Percentiles rank a stretch among this genome's conserved stretches.
phyloP scores from a whole-genome alignment of 805 yeast genomes.

The Wickerhamiella vanderwaltii region DNA sequence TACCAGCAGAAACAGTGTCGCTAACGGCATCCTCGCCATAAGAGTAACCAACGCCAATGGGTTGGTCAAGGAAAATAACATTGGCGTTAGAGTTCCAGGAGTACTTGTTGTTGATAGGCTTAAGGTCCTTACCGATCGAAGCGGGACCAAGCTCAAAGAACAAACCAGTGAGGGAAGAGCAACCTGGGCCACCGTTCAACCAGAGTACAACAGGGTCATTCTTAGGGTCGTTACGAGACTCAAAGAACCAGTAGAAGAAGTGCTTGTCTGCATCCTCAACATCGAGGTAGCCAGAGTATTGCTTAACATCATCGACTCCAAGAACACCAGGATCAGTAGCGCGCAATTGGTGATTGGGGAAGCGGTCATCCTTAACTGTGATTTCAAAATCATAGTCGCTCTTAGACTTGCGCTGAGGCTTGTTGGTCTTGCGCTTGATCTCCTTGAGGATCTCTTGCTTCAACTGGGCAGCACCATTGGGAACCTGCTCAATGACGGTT shows the following conservation, averaged over 20 bases:
- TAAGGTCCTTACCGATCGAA: slow-evolving; percentile 51
- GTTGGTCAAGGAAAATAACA: slow-evolving; percentile 88
- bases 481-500: slow-evolving; percentile 23
- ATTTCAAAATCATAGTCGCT: slow-evolving; percentile 8
- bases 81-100: slow-evolving; percentile 93
- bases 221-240: slow-evolving; percentile 68
- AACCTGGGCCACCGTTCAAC: slow-evolving; percentile 98
- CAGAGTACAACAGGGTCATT: slow-evolving; percentile 79
- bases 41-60: slow-evolving; percentile 88
- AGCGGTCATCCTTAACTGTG: slow-evolving; percentile 4
- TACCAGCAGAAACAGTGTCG: slow-evolving; percentile 49
- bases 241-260: slow-evolving; percentile 88
- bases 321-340: slow-evolving; percentile 51
- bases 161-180: slow-evolving; percentile 83
- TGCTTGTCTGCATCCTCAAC: slow-evolving; percentile 79
- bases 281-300: slow-evolving; percentile 66
- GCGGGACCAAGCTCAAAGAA: slow-evolving; percentile 93
- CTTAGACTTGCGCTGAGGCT: slow-evolving; percentile 10
- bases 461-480: slow-evolving; percentile 22
- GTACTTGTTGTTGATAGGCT: slow-evolving; percentile 69
- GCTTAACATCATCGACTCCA: slow-evolving; percentile 72
- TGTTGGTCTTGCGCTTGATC: slow-evolving; percentile 10
- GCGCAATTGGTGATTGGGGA: slow-evolving; percentile 42
- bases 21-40: slow-evolving; percentile 34
- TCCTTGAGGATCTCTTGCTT: slow-evolving; percentile 17